Percentiles rank a stretch among this genome's conserved stretches.
phyloP scores from a whole-genome alignment of 2,329 filamentous ascomycete species.

The Alternaria ethzedia region DNA sequence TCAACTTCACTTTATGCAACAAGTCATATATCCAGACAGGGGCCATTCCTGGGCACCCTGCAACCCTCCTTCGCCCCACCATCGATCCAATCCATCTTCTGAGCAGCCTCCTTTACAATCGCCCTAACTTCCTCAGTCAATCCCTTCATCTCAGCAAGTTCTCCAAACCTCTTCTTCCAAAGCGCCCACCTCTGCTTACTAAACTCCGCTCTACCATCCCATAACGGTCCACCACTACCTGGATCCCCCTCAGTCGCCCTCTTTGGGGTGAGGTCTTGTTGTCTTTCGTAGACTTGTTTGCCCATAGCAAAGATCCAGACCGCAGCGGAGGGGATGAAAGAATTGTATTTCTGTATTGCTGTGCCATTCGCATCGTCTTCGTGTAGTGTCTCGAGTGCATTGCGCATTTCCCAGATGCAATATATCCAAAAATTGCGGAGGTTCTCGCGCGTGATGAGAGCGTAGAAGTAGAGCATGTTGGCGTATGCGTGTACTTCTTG shows the following conservation, averaged over 20 bases:
- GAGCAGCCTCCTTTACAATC: neutral
- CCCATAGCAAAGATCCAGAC: slow-evolving; percentile 2
- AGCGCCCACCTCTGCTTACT: slow-evolving; percentile 1
- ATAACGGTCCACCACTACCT: neutral
- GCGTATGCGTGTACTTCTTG: slow-evolving; percentile 1
- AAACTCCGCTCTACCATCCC: neutral
- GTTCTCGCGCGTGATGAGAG: neutral
- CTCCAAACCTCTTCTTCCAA: slow-evolving; percentile 2
- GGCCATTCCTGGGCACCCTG: too few species aligned
- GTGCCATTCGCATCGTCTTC: neutral
- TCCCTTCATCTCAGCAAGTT: neutral
- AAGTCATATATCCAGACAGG: neutral
- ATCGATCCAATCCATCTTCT: neutral
- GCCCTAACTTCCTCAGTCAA: neutral
- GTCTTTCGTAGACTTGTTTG: neutral
- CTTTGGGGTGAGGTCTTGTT: neutral
- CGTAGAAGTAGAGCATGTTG: slow-evolving; percentile 7
- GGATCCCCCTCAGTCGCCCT: neutral
- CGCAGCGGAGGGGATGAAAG: neutral
- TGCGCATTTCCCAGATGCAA: neutral
- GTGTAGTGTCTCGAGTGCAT: neutral
- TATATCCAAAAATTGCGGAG: neutral
- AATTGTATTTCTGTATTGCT: neutral
- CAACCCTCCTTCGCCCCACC: neutral
- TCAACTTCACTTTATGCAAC: neutral